Conservation (phyloP, 1,284 basidiomycete genomes). For the Xerocomus nothofagi region DNA sequence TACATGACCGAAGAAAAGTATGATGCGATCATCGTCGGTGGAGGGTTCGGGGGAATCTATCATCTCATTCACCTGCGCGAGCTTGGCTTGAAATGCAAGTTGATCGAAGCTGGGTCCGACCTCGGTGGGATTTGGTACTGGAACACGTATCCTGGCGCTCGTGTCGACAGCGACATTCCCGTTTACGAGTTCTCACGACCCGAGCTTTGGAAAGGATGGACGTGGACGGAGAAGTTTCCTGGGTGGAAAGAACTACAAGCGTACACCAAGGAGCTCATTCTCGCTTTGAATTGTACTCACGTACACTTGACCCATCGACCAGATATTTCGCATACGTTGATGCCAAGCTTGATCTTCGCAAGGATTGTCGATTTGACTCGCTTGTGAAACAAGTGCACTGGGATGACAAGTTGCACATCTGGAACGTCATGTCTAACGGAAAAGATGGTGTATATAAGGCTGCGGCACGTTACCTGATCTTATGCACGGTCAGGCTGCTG, state of each 20-base stretch:
- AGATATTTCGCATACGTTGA: constrained; percentile 21
- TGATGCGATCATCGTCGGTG: constrained; percentile 22
- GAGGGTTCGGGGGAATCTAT: constrained; percentile 18
- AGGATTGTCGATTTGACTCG: constrained; percentile 20
- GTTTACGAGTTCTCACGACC: constrained; percentile 18
- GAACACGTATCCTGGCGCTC: constrained; percentile 24
- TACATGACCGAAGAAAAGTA: constrained; percentile 15
- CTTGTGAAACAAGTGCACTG: constrained; percentile 9
- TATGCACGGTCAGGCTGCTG: constrained; percentile 13
- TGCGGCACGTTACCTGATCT: constrained; percentile 13
- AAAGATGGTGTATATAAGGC: constrained; percentile 15
- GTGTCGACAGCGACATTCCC: constrained; percentile 19
- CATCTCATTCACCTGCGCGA: constrained; percentile 17
- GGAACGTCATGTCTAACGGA: constrained; percentile 13
- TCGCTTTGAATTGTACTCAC: neutral
- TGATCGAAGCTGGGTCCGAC: constrained; percentile 21
- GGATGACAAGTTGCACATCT: constrained; percentile 16
- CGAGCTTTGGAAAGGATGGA: constrained; percentile 22
- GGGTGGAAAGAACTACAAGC: constrained; percentile 12
- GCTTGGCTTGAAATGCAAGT: constrained; percentile 16
- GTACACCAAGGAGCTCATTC: neutral
- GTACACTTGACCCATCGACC: neutral
- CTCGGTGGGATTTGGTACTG: constrained; percentile 21
- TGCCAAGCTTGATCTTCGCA: constrained; percentile 13
- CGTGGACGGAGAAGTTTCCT: constrained; percentile 24